These are phyloP conservation scores for Fraxinus latifolia DNA, from an alignment of 305 asterid genomes.

Conservation along the genomic window DNA sequence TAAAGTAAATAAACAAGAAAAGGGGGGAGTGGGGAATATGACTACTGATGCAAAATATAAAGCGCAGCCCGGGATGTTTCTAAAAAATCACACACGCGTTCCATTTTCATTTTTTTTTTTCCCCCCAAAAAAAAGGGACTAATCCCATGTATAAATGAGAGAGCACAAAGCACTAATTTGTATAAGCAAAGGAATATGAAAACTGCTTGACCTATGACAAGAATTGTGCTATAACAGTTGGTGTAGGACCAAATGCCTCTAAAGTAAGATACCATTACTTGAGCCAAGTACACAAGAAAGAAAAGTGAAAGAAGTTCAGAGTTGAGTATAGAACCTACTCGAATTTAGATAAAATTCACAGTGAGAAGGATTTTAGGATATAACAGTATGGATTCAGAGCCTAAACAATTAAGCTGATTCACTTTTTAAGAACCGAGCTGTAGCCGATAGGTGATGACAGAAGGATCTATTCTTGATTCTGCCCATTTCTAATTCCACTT, in stretches of 20 bases:
- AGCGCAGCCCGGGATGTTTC: neutral
- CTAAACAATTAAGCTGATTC: conserved; percentile 1
- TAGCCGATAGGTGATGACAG: neutral
- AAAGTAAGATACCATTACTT: neutral
- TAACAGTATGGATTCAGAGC: neutral
- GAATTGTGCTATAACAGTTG: neutral
- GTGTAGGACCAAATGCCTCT: neutral
- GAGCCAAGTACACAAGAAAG: neutral
- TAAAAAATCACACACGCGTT: neutral
- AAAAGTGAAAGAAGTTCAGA: neutral
- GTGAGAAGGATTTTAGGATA: neutral
- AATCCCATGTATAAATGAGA: neutral
- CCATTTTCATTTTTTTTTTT: neutral
- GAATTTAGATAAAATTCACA: neutral
- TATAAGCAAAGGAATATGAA: neutral
- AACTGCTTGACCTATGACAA: neutral
- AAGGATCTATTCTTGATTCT: neutral
- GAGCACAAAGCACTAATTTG: neutral
- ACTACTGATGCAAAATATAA: neutral
- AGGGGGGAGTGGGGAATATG: neutral
- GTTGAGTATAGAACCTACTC: neutral
- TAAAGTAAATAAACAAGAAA: neutral
- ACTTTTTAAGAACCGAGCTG: neutral
- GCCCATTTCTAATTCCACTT: neutral
- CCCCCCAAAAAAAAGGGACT: neutral